Evolutionary conservation across 2,329 filamentous ascomycete species (phyloP).

Genomic region (Fusarium anguioides): DNA sequence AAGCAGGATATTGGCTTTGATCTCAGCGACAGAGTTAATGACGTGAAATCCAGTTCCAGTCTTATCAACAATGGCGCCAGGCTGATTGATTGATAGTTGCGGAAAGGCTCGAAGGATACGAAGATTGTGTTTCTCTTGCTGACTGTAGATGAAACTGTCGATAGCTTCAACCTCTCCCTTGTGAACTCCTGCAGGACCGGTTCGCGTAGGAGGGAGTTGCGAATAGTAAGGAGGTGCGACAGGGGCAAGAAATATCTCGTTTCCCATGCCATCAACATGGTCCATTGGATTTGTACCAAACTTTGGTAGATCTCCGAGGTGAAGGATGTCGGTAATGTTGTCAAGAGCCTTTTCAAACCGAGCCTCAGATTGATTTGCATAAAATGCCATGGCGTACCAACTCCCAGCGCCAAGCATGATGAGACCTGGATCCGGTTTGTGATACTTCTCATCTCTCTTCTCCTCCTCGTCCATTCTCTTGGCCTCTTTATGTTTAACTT

Average conservation of each 20-base stretch:
- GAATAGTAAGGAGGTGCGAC: constrained; percentile 42
- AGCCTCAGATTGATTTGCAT: constrained; percentile 17
- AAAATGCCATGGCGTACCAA: constrained; percentile 38
- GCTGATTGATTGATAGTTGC: constrained; percentile 33
- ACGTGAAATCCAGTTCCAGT: constrained; percentile 48
- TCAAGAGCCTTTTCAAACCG: constrained; percentile 36
- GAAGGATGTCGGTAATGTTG: constrained; percentile 41
- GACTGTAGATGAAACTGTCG: constrained; percentile 25
- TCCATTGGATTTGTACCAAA: constrained; percentile 41
- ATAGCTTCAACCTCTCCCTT: constrained; percentile 43
- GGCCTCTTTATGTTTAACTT: constrained; percentile 32
- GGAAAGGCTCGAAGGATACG: constrained; percentile 37
- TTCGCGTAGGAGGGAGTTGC: constrained; percentile 24
- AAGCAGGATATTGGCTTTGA: constrained; percentile 58
- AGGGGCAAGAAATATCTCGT: constrained; percentile 47
- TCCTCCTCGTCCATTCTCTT: background rate
- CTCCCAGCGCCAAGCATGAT: constrained; percentile 44
- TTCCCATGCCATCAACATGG: constrained; percentile 42
- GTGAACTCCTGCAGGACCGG: constrained; percentile 34
- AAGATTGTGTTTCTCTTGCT: constrained; percentile 29
- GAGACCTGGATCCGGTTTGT: constrained; percentile 35
- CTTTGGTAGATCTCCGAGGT: constrained; percentile 31
- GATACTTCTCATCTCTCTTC: constrained; percentile 12
- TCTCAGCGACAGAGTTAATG: constrained; percentile 45
- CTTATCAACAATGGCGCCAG: constrained; percentile 38